Percentiles rank a stretch among this genome's conserved stretches.
phyloP scores from a whole-genome alignment of 1,284 basidiomycete genomes.

The Wolfiporia cocos region DNA sequence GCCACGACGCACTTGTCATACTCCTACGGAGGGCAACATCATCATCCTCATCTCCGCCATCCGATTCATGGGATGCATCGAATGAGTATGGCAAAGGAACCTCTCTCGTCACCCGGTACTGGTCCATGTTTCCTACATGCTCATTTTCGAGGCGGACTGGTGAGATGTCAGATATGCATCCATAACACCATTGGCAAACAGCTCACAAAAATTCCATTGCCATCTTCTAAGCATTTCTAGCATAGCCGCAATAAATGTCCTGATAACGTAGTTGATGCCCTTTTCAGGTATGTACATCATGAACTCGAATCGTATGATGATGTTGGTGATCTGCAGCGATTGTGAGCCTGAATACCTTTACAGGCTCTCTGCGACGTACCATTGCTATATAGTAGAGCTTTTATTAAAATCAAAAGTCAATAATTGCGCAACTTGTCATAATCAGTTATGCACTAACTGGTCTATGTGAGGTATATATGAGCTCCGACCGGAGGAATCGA shows the following conservation, averaged over 20 bases:
- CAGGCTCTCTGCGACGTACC: conserved; percentile 36
- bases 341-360: not conserved
- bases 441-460: conserved; percentile 45
- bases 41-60: conserved; percentile 33
- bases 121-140: conserved; percentile 80
- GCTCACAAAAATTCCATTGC: conserved; percentile 89
- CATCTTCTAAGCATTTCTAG: conserved; percentile 79
- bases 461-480: conserved; percentile 62
- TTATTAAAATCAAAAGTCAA: too few species aligned
- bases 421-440: too few species aligned
- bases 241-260: conserved; percentile 65
- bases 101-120: conserved; percentile 78
- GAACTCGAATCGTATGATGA: conserved; percentile 79
- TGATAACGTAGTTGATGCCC: conserved; percentile 44
- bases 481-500: conserved; percentile 68
- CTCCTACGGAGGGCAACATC: conserved; percentile 19
- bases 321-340: conserved; percentile 53
- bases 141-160: conserved; percentile 82
- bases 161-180: not conserved
- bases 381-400: conserved; percentile 75
- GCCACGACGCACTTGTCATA: conserved; percentile 19
- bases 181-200: not conserved
- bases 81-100: conserved; percentile 71
- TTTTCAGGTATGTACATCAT: conserved; percentile 65
- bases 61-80: conserved; percentile 31